These are phyloP conservation scores for Thalassiosira livingstoniorum DNA, from an alignment of 352 stramenopile species.

Conservation along the genomic window DNA sequence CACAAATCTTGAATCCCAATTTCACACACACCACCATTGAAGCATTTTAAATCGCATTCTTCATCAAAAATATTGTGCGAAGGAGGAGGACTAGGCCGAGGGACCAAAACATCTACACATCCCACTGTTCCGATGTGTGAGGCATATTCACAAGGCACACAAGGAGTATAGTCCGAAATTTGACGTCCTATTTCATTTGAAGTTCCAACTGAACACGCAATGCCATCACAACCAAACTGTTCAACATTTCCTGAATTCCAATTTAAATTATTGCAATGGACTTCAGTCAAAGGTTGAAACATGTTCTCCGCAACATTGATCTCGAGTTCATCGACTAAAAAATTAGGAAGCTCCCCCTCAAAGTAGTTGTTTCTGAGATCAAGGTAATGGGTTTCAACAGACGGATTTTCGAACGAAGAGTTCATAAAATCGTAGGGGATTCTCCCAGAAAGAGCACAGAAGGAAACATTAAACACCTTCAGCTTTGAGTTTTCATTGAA, in stretches of 20 bases:
- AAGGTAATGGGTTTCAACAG: no score
- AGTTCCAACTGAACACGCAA: constrained; percentile 5
- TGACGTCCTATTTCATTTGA: constrained; percentile 22
- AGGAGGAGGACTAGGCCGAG: neutral
- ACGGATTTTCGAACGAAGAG: neutral
- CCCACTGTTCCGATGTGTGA: constrained; percentile 21
- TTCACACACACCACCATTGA: neutral
- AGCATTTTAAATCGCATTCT: neutral
- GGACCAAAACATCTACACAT: constrained; percentile 10
- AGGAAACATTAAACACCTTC: neutral
- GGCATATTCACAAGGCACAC: neutral
- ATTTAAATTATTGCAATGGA: neutral
- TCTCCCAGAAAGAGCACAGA: neutral
- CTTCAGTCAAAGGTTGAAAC: neutral
- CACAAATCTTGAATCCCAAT: neutral
- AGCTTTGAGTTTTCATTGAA: neutral
- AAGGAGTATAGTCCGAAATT: constrained; percentile 5
- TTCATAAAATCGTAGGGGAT: neutral
- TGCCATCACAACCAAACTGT: constrained; percentile 19
- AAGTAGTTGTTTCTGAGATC: constrained; percentile 12
- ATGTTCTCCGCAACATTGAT: constrained; percentile 13
- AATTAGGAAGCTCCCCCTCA: constrained; percentile 7
- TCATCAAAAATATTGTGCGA: no score
- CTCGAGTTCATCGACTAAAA: neutral
- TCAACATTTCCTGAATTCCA: neutral